Evolutionary conservation across 2,329 filamentous ascomycete species (phyloP), one percentile per base, ranked within the genome.

Genomic region (Monosporascus cannonballus): DNA sequence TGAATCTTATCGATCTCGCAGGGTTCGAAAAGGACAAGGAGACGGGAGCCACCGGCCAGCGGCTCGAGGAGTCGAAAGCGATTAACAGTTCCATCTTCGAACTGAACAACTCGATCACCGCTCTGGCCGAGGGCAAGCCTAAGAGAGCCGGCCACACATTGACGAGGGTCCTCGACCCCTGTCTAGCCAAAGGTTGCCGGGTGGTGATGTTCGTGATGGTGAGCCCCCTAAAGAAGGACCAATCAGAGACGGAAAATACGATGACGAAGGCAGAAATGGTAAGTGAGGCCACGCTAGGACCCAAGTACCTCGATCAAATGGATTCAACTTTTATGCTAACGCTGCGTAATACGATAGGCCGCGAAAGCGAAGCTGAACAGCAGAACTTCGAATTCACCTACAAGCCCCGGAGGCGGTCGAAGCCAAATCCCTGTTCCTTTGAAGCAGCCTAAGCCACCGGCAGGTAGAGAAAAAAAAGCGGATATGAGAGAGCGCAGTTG

Each of bases 1-100:
- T 97, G 54, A 96, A 96, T 69, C 79, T 99, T 2, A 93, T 97
- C 27, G 94, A 99, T 71, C 78, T 99, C 59, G 94, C 93, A 14
- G 94, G 94, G 39, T 94, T 89, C 15, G 94, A 97, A 71, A 41
- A 39, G 11, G 34, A 39, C 25, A 47, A 49, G 14, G 53, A 60
- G 42, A 56, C 61, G 8, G 51, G 53, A 9, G 59, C 56, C 5
- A 41, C 53, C 24, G 59, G 59, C 41, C 38, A 30, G 15, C 47
- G 47, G 20, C 48, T 59, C 41, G 38, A 52, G 15, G 61, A 67
- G 41, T 63, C 59, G 1, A 58, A 47, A 8, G 51, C 51, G 2
- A 65, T 64, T 56, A 65, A 65, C 54, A 38, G 51, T 20, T 62
- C 57, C 2, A 53, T 66, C 37, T 50, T 51, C 42, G 55, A 52